These are phyloP conservation scores for Leccinellum albellum DNA, from an alignment of 768 basidiomycete species.

Conservation along the genomic window DNA sequence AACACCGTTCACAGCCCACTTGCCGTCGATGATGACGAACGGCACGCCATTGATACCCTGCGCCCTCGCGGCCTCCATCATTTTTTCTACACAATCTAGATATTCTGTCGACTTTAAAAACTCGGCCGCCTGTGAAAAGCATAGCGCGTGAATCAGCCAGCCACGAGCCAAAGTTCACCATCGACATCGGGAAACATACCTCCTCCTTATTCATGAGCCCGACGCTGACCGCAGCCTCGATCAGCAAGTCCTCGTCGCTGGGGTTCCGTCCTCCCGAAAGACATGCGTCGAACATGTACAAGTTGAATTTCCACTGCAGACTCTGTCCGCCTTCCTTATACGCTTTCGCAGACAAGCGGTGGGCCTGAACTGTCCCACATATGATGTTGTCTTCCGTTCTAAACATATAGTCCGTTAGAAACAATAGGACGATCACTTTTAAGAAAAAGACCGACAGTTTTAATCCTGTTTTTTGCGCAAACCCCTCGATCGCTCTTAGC, in stretches of 20 bases:
- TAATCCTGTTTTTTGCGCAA: conserved; percentile 24
- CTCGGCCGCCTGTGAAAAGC: conserved; percentile 29
- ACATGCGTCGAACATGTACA: conserved; percentile 37
- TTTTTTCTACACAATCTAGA: conserved; percentile 36
- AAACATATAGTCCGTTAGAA: not conserved
- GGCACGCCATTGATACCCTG: conserved; percentile 48
- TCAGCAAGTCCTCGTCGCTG: conserved; percentile 33
- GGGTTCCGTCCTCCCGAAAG: conserved; percentile 36
- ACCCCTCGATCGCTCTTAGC: conserved; percentile 19
- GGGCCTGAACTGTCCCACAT: conserved; percentile 37
- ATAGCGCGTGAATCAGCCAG: not conserved
- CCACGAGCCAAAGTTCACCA: not conserved
- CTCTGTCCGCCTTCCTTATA: conserved; percentile 35
- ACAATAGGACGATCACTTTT: not conserved
- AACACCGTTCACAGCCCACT: conserved; percentile 43
- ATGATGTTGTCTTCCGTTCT: conserved; percentile 38
- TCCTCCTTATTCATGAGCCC: conserved; percentile 36
- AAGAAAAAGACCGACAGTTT: conserved; percentile 17
- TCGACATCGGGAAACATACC: conserved; percentile 19
- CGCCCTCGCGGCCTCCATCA: conserved; percentile 36
- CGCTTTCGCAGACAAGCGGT: conserved; percentile 43
- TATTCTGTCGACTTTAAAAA: conserved; percentile 40
- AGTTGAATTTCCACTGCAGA: conserved; percentile 36
- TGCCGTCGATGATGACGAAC: conserved; percentile 44
- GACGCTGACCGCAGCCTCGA: conserved; percentile 31